Base-by-base conservation (phyloP, 2,329 filamentous ascomycete species). In the Pseudogymnoascus sp. region DNA sequence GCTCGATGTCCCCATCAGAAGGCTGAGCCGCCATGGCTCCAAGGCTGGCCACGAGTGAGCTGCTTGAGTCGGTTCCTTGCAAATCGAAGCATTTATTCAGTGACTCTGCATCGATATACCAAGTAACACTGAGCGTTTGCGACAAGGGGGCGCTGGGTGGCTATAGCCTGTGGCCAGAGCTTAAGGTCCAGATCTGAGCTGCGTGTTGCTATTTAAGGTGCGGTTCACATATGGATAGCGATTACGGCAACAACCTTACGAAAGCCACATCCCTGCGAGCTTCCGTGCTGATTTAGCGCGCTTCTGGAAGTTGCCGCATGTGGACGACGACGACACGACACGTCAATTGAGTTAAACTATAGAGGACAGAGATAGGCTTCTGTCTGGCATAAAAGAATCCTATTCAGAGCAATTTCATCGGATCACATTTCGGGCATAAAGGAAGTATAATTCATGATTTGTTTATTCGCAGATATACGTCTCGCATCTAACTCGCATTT, bases 11-110 rank as follows among this genome's bases (percentile, higher is more conserved):
- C 7, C 12, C 57, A 4, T 58, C 57, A 28, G 16, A 28, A 54
- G 47, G 47, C 47, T 54, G 47, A 34, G n/a, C 47, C n/a, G 47
- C 47, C 47, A 54, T 54, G 47, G 47, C 28, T 54, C 16, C 47
- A 54, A 54, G 47, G 47, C 47, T 54, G 47, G 28, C 47, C 28
- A 34, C 47, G 47, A 32, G 47, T 32, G 16, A 32, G 47, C 47
- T 54, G 43, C 43, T 50, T 50, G 25, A 18, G 47, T 54, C 47
- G 28, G 47, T 54, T 54, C 16, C 47, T 54, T 54, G 47, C 47
- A 54, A 54, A 54, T 54, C 47, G 47, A 54, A 34, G 47, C 47
- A 54, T 54, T 54, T 54, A 54, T 54, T 54, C 28, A 54, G 47
- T 14, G 28, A 54, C 28, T 34, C 16, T 32, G 47, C 28, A 54